Base-by-base conservation (phyloP, 179 eudicot species). In the Corrigiola litoralis region DNA sequence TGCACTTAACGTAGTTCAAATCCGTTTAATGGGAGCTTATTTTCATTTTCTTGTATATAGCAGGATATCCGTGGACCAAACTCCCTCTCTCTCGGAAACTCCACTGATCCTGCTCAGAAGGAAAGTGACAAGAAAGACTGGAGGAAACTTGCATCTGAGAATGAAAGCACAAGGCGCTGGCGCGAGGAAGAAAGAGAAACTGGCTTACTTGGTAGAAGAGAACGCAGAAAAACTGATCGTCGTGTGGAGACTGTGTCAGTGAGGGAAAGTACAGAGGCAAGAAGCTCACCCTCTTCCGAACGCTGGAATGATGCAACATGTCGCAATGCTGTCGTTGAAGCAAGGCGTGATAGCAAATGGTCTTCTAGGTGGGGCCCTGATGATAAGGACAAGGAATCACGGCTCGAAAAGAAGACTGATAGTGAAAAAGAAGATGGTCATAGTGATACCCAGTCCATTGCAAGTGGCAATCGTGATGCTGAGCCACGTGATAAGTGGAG, bases 101-200 rank as follows among this genome's bases (percentile, higher is more conserved):
- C 87, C 58, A 81, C 79, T 57, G 99, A 90, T 79, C 63, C 76
- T 53, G 80, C 62, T 75, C 88, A 72, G 74, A 86, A 91, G 75
- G 99, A 88, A 70, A 80, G 74, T 57, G 99, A 90, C 60, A 94
- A 82, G 79, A 94, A 74, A 50, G 96, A 92, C 62, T 87, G 94
- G 96, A 84, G 91, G 74, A 88, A 70, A 78, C 76, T 65, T 66
- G 79, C 83, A 37, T 42, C 79, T 50, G 97, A 94, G 71, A 76
- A 79, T 57, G 96, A 94, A 29, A 74, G 79, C 73, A 81, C 82
- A 17, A 82, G 95, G 63, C 96, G 96, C 68, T 94, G 99, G 99
- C 97, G 96, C 36, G 99, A 94, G 81, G 99, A 94, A 78, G 99
- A 94, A 78, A 79, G 99, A 72, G 99, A 94, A 82, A 94, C 97